Percentiles rank a stretch among this genome's conserved stretches.
Conservation (phyloP, 164 flowering plant species). For the Dillenia suffruticosa region DNA sequence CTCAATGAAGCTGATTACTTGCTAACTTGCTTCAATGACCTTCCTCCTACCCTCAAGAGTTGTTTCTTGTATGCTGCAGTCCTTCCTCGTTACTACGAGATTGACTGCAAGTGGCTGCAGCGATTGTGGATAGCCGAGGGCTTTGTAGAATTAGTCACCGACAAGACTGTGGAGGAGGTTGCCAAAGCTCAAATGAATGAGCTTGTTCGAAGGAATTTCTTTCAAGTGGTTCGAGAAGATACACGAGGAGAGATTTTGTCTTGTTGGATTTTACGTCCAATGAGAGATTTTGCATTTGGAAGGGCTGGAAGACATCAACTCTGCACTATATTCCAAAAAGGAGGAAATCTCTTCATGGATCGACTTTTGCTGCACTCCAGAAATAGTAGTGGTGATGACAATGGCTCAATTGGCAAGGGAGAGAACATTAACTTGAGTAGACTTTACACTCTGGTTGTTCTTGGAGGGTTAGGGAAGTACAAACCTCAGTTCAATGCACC, state of each 20-base stretch:
- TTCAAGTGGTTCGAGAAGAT: slow-evolving; percentile 1
- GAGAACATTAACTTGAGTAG: too few relatives aligned
- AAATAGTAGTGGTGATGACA: too few relatives aligned
- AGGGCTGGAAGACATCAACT: not conserved
- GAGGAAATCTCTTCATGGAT: not conserved
- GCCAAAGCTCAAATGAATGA: not conserved
- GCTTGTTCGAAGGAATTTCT: slow-evolving; percentile 1
- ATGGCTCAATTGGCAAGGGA: too few relatives aligned
- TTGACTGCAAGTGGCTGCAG: slow-evolving; percentile 1
- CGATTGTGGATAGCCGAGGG: slow-evolving; percentile 9
- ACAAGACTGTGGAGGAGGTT: slow-evolving; percentile 2
- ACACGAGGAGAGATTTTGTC: not conserved
- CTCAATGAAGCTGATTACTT: not conserved
- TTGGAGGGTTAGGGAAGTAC: not conserved
- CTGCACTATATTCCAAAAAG: not conserved
- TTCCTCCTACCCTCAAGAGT: not conserved
- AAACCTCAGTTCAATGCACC: not conserved
- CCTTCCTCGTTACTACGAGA: not conserved
- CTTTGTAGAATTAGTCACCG: not conserved
- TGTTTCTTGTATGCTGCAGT: not conserved
- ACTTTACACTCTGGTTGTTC: too few relatives aligned
- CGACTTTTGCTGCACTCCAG: too few relatives aligned
- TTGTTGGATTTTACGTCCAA: slow-evolving; percentile 1
- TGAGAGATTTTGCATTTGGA: not conserved
- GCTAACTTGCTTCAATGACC: not conserved